Percentiles rank a stretch among this genome's conserved stretches.
Evolutionary conservation across 208 protist genomes (phyloP).

Genomic region (Borovskyia barvae): DNA sequence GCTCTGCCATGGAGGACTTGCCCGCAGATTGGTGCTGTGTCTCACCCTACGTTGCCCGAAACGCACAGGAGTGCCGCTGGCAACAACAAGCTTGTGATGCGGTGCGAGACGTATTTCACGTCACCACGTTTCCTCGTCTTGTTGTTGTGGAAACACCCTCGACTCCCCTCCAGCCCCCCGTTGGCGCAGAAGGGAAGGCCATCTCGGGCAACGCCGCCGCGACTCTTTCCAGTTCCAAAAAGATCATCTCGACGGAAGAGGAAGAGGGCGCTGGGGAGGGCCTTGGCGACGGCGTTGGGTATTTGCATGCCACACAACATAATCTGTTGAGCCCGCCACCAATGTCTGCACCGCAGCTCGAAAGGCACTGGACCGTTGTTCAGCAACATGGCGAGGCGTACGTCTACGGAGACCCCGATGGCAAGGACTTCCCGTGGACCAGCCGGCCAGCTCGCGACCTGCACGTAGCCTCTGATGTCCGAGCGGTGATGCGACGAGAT

Average conservation of each 20-base stretch:
- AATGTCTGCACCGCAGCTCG: not conserved
- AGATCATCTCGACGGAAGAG: no score
- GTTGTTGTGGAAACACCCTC: conserved; percentile 36
- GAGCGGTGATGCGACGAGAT: not conserved
- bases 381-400: conserved; percentile 33
- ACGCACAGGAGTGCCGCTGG: conserved; percentile 5
- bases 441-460: conserved; percentile 4
- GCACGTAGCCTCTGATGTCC: conserved; percentile 3
- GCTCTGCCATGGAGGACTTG: conserved; percentile 26
- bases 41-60: conserved; percentile 14
- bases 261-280: conserved; percentile 6
- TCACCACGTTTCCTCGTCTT: conserved; percentile 58
- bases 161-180: not conserved
- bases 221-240: no score
- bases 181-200: not conserved
- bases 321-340: not conserved
- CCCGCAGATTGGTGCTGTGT: conserved; percentile 56
- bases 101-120: conserved; percentile 28
- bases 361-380: conserved; percentile 31
- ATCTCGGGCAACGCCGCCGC: not conserved
- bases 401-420: conserved; percentile 30
- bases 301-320: no score
- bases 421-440: conserved; percentile 36
- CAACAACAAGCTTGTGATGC: conserved; percentile 12
- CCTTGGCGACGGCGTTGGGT: conserved; percentile 6